Base-by-base conservation (phyloP, 2,329 filamentous ascomycete genomes). In the Xylariales sp. region DNA sequence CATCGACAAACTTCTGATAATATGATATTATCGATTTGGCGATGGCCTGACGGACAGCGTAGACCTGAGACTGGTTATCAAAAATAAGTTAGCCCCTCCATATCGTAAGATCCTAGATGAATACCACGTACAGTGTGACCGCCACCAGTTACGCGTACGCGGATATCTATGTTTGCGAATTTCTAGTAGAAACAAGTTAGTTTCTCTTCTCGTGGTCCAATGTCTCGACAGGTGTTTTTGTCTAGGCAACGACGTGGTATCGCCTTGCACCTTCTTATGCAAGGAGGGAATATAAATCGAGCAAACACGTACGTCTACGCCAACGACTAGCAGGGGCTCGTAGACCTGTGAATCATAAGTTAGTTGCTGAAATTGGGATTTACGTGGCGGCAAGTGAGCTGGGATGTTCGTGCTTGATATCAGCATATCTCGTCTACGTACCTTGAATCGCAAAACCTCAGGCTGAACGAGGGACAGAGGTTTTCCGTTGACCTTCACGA, bases 1-100 rank as follows among this genome's bases (percentile, higher is more conserved):
- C 93, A 69, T 98, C 93, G 74, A 97, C 88, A 78, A 84, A 98
- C 82, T 98, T 96, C 79, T 96, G 91, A 86, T 96, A 97, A 86
- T 96, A 96, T 73, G 89, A 86, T 65, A 95, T 84, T 69, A 95
- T 88, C 63, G 85, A 86, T 84, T 97, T 98, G 78, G 90, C 84
- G 68, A 98, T 97, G 63, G 93, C 91, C 79, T 98, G 93, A 63
- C 93, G 89, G 80, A 97, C 88, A 69, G 93, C 93, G 76, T 97
- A 96, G 74, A 95, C 81, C 74, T 96, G 90, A 48, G 88, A 95
- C n/a, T n/a, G 56, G 86, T 90, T n/a, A n/a, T n/a, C n/a, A n/a
- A n/a, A n/a, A n/a, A n/a, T n/a, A n/a, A n/a, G n/a, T 10, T 11
- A 24, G 8, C 6, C 33, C 20, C 5, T 6, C 19, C 21, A 16